A percentile compares a stretch with the other conserved stretches of the same genome.
phyloP scores from a whole-genome alignment of 306 rosid species.

The Cucurbita ficifolia region DNA sequence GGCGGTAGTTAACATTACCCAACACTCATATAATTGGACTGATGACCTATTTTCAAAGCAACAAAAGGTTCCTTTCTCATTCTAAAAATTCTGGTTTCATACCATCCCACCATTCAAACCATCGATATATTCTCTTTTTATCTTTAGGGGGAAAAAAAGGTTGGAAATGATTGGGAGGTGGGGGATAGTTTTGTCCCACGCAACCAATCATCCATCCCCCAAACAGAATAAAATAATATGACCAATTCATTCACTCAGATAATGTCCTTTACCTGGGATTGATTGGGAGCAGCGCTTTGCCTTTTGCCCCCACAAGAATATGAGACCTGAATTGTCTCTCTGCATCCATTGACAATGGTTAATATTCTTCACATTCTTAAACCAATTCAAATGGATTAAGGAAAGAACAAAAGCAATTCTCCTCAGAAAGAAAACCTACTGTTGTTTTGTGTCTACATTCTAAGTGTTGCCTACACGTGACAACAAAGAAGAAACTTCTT shows the following conservation, averaged over 20 bases:
- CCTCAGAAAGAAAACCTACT: background rate
- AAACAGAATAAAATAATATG: background rate
- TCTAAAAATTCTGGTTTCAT: constrained; percentile 30
- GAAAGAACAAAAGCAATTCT: background rate
- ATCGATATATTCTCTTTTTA: constrained; percentile 43
- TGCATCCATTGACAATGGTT: background rate
- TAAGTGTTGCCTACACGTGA: background rate
- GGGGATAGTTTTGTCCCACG: background rate
- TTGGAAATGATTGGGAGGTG: constrained; percentile 21
- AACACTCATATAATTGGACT: background rate
- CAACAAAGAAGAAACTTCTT: constrained; percentile 22
- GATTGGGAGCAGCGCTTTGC: background rate
- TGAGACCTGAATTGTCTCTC: background rate
- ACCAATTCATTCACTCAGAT: background rate
- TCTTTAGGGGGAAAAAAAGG: constrained; percentile 9
- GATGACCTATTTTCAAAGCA: background rate
- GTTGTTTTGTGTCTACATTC: background rate
- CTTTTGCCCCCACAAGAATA: background rate
- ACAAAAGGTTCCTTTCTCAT: constrained; percentile 28
- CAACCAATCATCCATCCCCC: background rate
- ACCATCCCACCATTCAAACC: constrained; percentile 52
- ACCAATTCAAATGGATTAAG: background rate
- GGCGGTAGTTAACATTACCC: background rate
- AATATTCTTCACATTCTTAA: background rate
- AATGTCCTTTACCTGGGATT: background rate